Percentiles rank a stretch among this genome's conserved stretches.
phyloP scores from a whole-genome alignment of 805 yeast species.

The Crinitomyces ghanaensis region DNA sequence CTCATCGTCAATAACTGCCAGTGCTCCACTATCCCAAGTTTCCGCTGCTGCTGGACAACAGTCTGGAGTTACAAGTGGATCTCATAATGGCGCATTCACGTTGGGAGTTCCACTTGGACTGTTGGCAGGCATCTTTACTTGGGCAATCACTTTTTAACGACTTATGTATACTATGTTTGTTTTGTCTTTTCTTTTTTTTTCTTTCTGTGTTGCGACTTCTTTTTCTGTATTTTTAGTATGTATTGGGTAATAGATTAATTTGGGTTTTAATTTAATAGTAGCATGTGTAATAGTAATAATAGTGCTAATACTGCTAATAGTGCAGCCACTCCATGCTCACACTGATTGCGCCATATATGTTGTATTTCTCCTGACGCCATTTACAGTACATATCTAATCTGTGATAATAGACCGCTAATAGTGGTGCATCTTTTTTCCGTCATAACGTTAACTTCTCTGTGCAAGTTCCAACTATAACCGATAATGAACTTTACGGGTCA shows the following conservation, averaged over 20 bases:
- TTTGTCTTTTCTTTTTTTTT: background rate
- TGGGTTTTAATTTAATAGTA: background rate
- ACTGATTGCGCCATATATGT: background rate
- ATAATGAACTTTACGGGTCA: constrained; percentile 58
- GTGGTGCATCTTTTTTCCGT: background rate
- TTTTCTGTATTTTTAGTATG: background rate
- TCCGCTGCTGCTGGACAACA: constrained; percentile 5
- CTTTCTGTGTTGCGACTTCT: background rate
- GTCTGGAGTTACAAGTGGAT: constrained; percentile 1
- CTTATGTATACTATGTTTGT: too few relatives aligned
- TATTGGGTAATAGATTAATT: background rate
- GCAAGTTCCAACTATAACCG: constrained; percentile 1
- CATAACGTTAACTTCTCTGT: background rate
- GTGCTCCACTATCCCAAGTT: constrained; percentile 4
- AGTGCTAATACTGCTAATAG: background rate
- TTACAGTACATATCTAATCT: background rate
- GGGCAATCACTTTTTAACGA: too few relatives aligned
- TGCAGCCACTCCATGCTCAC: too few relatives aligned
- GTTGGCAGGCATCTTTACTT: background rate
- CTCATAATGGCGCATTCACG: background rate
- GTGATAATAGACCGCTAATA: background rate
- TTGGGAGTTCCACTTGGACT: background rate
- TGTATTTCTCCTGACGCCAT: background rate
- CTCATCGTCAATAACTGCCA: constrained; percentile 2
- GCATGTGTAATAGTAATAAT: background rate